Conservation (phyloP, 2,329 filamentous ascomycete genomes). For the Akanthomyces uredinophilus region DNA sequence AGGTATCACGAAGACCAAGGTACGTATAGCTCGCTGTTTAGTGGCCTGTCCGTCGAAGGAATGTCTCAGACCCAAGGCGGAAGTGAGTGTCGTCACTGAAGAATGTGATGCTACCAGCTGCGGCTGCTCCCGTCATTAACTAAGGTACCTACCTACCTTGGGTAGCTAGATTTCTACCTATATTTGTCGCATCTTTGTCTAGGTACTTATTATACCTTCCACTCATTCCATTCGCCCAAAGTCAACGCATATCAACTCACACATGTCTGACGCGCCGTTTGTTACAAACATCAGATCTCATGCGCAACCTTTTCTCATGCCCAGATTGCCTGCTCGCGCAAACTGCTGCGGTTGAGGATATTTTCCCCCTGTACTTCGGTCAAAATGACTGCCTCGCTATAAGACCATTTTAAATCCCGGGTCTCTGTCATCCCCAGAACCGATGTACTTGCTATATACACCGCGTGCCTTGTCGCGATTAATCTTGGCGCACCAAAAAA, state of each 20-base stretch:
- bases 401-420: constrained; percentile 57
- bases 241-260: neutral
- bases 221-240: neutral
- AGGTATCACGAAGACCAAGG: neutral
- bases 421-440: constrained; percentile 58
- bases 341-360: too few relatives aligned
- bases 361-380: too few relatives aligned
- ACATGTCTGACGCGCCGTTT: neutral
- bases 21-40: neutral
- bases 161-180: too few relatives aligned
- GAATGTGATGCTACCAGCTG: neutral
- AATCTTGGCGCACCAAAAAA: constrained; percentile 58
- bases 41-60: too few relatives aligned
- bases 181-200: neutral
- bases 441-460: constrained; percentile 53
- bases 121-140: neutral
- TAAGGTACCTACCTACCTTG: too few relatives aligned
- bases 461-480: constrained; percentile 58
- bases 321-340: too few relatives aligned
- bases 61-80: neutral
- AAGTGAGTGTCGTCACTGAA: neutral
- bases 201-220: neutral
- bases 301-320: neutral
- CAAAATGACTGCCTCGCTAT: constrained; percentile 25
- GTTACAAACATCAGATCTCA: neutral